Percentiles rank a stretch among this genome's conserved stretches.
phyloP scores from a whole-genome alignment of 225 moss, liverwort and hornwort genomes.

The Straminergon stramineum region DNA sequence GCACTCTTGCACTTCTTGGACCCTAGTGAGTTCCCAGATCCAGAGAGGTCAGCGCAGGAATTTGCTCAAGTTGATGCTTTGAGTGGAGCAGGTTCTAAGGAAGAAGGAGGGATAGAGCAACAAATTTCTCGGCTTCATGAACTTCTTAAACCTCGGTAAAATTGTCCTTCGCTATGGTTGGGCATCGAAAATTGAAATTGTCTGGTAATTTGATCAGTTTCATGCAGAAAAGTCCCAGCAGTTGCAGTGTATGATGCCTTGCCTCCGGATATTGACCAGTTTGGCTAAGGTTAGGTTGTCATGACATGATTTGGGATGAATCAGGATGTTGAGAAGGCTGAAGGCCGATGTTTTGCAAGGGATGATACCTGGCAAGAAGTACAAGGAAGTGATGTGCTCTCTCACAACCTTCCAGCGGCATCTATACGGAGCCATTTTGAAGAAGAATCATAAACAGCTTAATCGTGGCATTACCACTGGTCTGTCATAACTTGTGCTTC shows the following conservation, averaged over 20 bases:
- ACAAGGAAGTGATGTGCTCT: slow-evolving; percentile 65
- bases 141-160: slow-evolving; percentile 64
- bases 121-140: slow-evolving; percentile 67
- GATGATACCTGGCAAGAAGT: slow-evolving; percentile 70
- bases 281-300: not conserved
- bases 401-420: slow-evolving; percentile 59
- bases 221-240: too few species aligned
- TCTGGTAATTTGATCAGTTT: too few species aligned
- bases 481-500: slow-evolving; percentile 12
- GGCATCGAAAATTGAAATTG: too few species aligned
- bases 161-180: not conserved
- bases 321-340: slow-evolving; percentile 85
- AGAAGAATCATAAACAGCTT: slow-evolving; percentile 50
- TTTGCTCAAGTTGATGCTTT: slow-evolving; percentile 52
- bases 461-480: slow-evolving; percentile 51
- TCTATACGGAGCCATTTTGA: slow-evolving; percentile 51
- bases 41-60: slow-evolving; percentile 47
- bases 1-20: slow-evolving; percentile 79
- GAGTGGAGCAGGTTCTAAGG: slow-evolving; percentile 27
- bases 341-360: slow-evolving; percentile 66
- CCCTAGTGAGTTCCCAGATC: slow-evolving; percentile 61
- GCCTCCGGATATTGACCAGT: not conserved
- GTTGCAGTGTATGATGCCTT: not conserved
- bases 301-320: not conserved
- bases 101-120: slow-evolving; percentile 40